Evolutionary conservation across 164 flowering plant genomes (phyloP), one percentile per base, ranked within the genome.

Genomic region (Litsea cubeba): DNA sequence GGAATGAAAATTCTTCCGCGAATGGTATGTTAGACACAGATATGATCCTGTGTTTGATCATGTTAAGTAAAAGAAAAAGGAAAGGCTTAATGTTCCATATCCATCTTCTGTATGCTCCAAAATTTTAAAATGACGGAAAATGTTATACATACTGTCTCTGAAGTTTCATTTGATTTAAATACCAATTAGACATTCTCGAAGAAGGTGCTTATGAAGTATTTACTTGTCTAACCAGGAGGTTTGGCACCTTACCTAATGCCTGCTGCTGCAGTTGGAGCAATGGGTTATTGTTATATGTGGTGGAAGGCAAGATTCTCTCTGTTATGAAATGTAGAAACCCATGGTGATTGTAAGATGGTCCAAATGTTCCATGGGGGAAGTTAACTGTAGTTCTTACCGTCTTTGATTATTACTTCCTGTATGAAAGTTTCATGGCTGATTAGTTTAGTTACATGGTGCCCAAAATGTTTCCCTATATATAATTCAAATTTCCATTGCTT

Each of bases 261-360:
- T 70, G 95, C 97, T 78, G 95, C 97, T 79, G 94, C 95, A 50
- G 51, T 91, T 80, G 97, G 97, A 77, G 97, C 91, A 25, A 86
- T 91, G 91, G 97, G 97, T 76, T 93, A 93, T 74, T 89, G 97
- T 78, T 93, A 93, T 80, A 91, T 91, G 94, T 86, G 94, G 95
- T 93, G 95, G 97, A 93, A 93, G 95, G 94, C 81, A 81, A 84
- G 82, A 54, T 70, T 78, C 72, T 72, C 10, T n/a, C 25, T 65
- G 40, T 65, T 65, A 30, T 25, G 7, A 10, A 65, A 23, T 65
- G 22, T 23, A 12, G n/a, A 25, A 65, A 65, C 26, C 63, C 17
- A 5, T 60, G 63, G 23, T 15, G 46, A 20, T 22, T 60, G 23
- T 17, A n/a, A 18, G 63, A n/a, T 60, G 20, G n/a, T 60, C 20